Evolutionary conservation across 75 land plant species (phyloP).

Genomic region (Pinus taeda): DNA sequence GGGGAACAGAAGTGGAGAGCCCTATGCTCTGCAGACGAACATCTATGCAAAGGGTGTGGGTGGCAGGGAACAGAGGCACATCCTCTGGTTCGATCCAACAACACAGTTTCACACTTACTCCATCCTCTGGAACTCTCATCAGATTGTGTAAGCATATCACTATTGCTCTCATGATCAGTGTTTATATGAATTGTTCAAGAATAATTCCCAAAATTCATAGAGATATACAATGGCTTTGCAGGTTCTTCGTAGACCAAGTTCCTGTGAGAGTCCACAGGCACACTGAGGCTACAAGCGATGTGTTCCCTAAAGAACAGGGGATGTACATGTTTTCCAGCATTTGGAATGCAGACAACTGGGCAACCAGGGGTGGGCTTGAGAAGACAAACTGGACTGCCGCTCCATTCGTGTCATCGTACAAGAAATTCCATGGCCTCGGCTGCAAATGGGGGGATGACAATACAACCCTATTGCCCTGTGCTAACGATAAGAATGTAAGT

Average conservation of each 20-base stretch:
- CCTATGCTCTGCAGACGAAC: conserved; percentile 32
- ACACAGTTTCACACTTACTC: conserved; percentile 72
- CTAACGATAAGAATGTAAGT: too few species aligned
- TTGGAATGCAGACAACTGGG: conserved; percentile 91
- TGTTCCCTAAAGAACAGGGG: conserved; percentile 73
- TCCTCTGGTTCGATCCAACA: conserved; percentile 95
- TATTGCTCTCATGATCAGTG: neutral
- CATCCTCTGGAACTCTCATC: conserved; percentile 65
- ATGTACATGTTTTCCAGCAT: conserved; percentile 87
- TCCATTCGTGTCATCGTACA: conserved; percentile 81
- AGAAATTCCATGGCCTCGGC: conserved; percentile 58
- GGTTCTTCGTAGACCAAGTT: conserved; percentile 6
- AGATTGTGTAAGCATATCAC: conserved; percentile 63
- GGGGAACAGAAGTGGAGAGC: conserved; percentile 23
- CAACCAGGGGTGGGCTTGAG: conserved; percentile 80
- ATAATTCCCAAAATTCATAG: neutral
- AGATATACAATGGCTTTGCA: neutral
- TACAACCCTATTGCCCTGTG: too few species aligned
- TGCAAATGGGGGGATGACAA: conserved; percentile 32
- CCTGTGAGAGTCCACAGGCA: conserved; percentile 3
- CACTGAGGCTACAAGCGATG: neutral
- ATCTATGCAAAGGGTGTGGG: conserved; percentile 34
- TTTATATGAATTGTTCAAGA: neutral
- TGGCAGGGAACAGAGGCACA: conserved; percentile 73
- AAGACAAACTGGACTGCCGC: conserved; percentile 76